A percentile compares a stretch with the other conserved stretches of the same genome.
Evolutionary conservation across 352 stramenopile species (phyloP).

Genomic region (Plasmopara halstedii): DNA sequence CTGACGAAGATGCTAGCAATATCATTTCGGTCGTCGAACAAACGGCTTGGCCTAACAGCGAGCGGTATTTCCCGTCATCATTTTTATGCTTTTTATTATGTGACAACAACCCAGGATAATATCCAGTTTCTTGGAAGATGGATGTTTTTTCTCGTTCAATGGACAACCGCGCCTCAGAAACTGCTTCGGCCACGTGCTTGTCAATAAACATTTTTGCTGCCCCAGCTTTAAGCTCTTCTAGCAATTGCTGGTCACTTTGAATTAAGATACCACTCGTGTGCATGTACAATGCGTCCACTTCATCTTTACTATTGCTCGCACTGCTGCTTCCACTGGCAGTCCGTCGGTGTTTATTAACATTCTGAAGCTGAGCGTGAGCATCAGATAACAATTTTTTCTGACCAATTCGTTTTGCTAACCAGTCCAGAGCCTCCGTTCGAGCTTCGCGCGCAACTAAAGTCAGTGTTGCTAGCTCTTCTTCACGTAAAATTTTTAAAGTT

Average conservation of each 20-base stretch:
- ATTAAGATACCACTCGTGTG: not conserved
- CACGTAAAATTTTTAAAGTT: slow-evolving; percentile 34
- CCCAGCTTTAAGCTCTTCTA: slow-evolving; percentile 42
- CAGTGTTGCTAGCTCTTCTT: slow-evolving; percentile 58
- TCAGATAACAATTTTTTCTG: slow-evolving; percentile 74
- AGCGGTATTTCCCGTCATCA: slow-evolving; percentile 12
- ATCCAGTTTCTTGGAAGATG: slow-evolving; percentile 56
- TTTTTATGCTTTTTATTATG: slow-evolving; percentile 18
- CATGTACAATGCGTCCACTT: slow-evolving; percentile 7
- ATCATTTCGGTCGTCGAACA: slow-evolving; percentile 21
- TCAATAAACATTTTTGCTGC: slow-evolving; percentile 65
- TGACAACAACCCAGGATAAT: slow-evolving; percentile 39
- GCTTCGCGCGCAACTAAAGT: slow-evolving; percentile 64
- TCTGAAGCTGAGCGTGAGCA: slow-evolving; percentile 46
- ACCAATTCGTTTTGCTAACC: slow-evolving; percentile 64
- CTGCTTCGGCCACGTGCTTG: slow-evolving; percentile 60
- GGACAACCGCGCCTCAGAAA: slow-evolving; percentile 45
- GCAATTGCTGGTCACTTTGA: slow-evolving; percentile 28
- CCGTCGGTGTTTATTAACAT: slow-evolving; percentile 32
- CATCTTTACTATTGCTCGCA: slow-evolving; percentile 19
- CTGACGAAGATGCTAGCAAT: slow-evolving; percentile 17
- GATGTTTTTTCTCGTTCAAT: slow-evolving; percentile 67
- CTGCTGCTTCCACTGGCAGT: slow-evolving; percentile 33
- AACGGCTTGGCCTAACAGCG: slow-evolving; percentile 19
- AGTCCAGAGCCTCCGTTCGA: slow-evolving; percentile 51